Evolutionary conservation across 164 flowering plant genomes (phyloP).

Genomic region (Platanus orientalis): DNA sequence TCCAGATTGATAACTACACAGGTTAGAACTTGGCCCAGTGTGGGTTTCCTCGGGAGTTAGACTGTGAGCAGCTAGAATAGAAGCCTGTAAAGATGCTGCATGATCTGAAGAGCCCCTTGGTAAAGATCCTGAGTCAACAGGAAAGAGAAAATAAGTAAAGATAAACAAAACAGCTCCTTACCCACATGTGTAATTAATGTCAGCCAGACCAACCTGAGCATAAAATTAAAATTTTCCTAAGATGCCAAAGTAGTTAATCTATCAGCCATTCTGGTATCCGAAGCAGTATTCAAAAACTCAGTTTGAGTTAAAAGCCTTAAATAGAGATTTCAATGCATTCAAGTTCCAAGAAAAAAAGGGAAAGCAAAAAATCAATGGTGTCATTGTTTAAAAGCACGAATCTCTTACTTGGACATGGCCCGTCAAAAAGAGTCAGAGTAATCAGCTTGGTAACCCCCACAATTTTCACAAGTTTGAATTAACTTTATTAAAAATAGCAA

Average conservation of each 20-base stretch:
- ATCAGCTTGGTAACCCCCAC: no score
- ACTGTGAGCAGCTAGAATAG: constrained; percentile 46
- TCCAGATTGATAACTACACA: constrained; percentile 9
- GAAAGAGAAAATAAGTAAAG: constrained; percentile 3
- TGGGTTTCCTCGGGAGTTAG: constrained; percentile 11
- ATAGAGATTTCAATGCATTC: background rate
- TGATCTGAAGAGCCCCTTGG: no score
- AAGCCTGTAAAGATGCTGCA: constrained; percentile 44
- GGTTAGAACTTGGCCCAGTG: constrained; percentile 15
- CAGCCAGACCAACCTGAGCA: no score
- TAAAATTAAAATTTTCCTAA: background rate
- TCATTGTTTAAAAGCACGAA: no score
- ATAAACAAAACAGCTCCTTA: background rate
- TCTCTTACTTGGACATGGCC: no score
- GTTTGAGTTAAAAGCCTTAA: background rate
- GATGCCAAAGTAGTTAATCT: background rate
- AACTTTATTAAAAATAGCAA: no score
- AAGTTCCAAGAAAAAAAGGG: background rate
- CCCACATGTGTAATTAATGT: background rate
- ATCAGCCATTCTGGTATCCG: background rate
- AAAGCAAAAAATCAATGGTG: no score
- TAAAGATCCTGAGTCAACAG: no score
- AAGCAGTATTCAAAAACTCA: background rate
- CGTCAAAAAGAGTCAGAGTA: no score
- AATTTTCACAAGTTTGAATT: no score